A percentile compares a stretch with the other conserved stretches of the same genome.
Conservation (phyloP, 345 rosid species). For the Balakata baccata region DNA sequence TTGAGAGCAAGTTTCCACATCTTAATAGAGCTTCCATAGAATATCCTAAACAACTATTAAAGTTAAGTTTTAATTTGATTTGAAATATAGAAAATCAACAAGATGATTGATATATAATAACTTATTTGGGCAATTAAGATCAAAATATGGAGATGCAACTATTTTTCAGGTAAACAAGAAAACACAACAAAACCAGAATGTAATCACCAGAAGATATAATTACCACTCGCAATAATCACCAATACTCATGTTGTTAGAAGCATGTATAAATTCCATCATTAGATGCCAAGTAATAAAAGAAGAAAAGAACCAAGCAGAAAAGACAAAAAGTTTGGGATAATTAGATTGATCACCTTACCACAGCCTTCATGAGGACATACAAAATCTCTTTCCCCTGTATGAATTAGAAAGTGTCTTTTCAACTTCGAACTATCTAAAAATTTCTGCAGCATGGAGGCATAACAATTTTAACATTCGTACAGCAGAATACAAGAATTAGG, state of each 20-base stretch:
- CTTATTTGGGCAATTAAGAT: background rate
- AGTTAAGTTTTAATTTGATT: background rate
- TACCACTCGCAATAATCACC: background rate
- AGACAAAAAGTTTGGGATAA: background rate
- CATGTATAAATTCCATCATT: background rate
- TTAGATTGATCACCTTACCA: slow-evolving; percentile 74
- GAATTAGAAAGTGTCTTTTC: slow-evolving; percentile 90
- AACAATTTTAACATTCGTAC: background rate
- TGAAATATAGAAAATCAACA: background rate
- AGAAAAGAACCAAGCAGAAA: background rate
- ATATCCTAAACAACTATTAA: background rate
- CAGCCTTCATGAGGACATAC: slow-evolving; percentile 95
- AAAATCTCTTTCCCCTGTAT: slow-evolving; percentile 83
- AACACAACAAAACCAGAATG: background rate
- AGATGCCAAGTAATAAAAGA: background rate
- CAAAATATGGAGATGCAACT: background rate
- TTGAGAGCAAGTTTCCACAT: background rate
- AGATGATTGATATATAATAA: background rate
- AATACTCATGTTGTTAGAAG: background rate
- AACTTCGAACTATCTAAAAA: slow-evolving; percentile 97
- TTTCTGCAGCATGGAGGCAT: slow-evolving; percentile 59
- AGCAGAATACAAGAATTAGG: slow-evolving; percentile 8
- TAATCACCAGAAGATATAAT: background rate
- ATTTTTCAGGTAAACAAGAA: background rate
- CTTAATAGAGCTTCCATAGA: background rate